A percentile compares a stretch with the other conserved stretches of the same genome.
phyloP scores from a whole-genome alignment of 306 rosid species.

The Fragaria ananassa region DNA sequence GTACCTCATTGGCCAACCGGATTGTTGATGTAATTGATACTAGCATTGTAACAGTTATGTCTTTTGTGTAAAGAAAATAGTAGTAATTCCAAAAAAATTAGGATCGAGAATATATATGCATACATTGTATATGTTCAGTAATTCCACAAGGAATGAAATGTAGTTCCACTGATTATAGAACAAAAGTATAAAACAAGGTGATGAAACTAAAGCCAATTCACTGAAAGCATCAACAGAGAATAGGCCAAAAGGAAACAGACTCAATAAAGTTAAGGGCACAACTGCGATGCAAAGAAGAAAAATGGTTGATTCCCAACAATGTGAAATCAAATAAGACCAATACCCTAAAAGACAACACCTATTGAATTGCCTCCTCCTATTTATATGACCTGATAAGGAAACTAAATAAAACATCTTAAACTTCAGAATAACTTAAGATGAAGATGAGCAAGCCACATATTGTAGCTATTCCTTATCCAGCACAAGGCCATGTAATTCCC shows the following conservation, averaged over 20 bases:
- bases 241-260: neutral
- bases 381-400: neutral
- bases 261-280: neutral
- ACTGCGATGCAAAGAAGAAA: neutral
- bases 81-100: neutral
- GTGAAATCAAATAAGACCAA: neutral
- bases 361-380: neutral
- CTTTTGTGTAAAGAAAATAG: neutral
- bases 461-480: slow-evolving; percentile 34
- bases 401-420: neutral
- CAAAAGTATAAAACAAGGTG: neutral
- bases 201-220: neutral
- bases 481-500: slow-evolving; percentile 48
- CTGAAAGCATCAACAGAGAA: neutral
- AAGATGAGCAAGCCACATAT: slow-evolving; percentile 13
- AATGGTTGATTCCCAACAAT: neutral
- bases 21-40: neutral
- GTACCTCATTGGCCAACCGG: neutral
- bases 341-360: neutral
- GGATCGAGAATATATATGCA: neutral
- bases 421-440: neutral
- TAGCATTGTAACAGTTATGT: neutral
- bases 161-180: neutral
- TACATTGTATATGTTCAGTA: neutral
- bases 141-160: neutral